phyloP scores from a whole-genome alignment of 495 filamentous ascomycete species.

The Xylaria acuta region DNA sequence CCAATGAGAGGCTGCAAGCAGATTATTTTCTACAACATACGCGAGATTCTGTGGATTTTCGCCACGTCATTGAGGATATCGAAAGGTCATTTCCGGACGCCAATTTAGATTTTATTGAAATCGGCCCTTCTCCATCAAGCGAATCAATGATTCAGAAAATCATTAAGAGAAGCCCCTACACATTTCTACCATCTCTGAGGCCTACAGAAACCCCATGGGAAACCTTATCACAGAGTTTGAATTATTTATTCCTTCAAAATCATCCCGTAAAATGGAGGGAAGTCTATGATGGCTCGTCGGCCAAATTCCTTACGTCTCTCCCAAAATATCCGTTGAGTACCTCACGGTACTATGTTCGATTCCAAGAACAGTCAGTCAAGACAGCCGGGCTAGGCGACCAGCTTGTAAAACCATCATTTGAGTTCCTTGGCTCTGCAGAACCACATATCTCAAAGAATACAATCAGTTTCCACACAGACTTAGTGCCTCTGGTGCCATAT shows the following conservation, averaged over 20 bases:
- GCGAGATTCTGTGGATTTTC: constrained; percentile 23
- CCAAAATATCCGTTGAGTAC: constrained; percentile 22
- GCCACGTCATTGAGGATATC: constrained; percentile 2
- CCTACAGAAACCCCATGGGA: constrained; percentile 19
- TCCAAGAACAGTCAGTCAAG: neutral
- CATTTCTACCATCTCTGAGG: constrained; percentile 21
- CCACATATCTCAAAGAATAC: neutral
- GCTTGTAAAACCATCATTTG: neutral
- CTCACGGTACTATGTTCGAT: constrained; percentile 14
- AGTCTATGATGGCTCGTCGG: constrained; percentile 18
- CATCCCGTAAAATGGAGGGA: constrained; percentile 21
- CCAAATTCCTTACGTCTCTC: constrained; percentile 16
- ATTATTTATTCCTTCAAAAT: constrained; percentile 14
- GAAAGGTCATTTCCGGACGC: constrained; percentile 5
- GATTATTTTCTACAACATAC: constrained; percentile 20
- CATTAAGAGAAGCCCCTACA: neutral
- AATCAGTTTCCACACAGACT: neutral
- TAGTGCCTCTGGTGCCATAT: constrained; percentile 34
- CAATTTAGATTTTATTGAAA: constrained; percentile 19
- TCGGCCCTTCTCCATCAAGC: constrained; percentile 23
- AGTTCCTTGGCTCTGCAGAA: constrained; percentile 1
- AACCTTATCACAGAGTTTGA: constrained; percentile 14
- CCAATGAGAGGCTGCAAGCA: constrained; percentile 2
- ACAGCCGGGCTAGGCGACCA: neutral
- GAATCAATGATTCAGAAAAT: constrained; percentile 12